These are phyloP conservation scores for Gonapodya sp. DNA, from an alignment of 192 early-diverging fungal genomes.

Conservation along the genomic window DNA sequence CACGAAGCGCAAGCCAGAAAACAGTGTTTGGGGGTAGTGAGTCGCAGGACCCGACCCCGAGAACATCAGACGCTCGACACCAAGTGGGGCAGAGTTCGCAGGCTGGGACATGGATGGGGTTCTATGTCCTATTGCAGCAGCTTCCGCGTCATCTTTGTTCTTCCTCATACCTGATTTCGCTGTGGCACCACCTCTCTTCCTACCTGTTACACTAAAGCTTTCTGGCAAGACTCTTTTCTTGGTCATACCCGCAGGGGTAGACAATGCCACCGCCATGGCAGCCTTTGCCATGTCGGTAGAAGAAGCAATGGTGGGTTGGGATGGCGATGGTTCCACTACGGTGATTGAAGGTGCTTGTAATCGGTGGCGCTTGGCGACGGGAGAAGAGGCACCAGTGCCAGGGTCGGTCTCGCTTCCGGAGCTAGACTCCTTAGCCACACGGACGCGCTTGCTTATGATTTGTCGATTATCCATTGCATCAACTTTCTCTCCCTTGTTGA, in stretches of 20 bases:
- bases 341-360: too few relatives aligned
- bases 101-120: not conserved
- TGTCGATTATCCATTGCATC: not conserved
- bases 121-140: not conserved
- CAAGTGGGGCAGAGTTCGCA: not conserved
- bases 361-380: too few relatives aligned
- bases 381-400: too few relatives aligned
- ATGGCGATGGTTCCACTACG: not conserved
- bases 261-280: not conserved
- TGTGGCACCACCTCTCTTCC: not conserved
- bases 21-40: not conserved
- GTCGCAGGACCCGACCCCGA: too few relatives aligned
- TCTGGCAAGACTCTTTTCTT: not conserved
- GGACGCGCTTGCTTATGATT: not conserved
- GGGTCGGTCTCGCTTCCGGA: not conserved
- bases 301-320: not conserved
- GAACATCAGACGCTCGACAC: too few relatives aligned
- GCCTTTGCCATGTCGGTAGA: not conserved
- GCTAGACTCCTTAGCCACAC: not conserved
- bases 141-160: not conserved
- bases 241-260: not conserved
- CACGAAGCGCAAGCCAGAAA: not conserved
- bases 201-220: not conserved
- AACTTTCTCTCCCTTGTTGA: not conserved
- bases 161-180: not conserved